Evolutionary conservation across 768 basidiomycete genomes (phyloP), one percentile per base, ranked within the genome.

Genomic region (Chiua virens): DNA sequence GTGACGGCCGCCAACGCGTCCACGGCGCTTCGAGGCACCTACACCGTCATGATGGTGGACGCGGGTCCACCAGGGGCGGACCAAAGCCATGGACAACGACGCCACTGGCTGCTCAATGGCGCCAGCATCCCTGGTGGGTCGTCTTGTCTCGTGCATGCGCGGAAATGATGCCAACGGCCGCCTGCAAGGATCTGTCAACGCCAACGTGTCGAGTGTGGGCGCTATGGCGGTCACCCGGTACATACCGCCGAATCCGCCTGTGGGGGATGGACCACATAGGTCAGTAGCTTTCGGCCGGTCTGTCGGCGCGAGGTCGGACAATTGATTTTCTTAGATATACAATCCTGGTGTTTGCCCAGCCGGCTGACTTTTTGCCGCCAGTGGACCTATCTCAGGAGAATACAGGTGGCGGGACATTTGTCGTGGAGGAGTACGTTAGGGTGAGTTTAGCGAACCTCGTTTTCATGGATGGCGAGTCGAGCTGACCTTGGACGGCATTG

Each of bases 81-180:
- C 56, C 71, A 81, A 47, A 67, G 75, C 34, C 68, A 72, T 9
- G 84, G 81, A 18, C 82, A 84, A 56, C 89, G 82, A 44, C 79
- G 87, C 47, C 91, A 92, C 72, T 92, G 89, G 89, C 80, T 92
- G 42, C 80, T 84, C 53, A 89, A 91, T 65, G 74, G 77, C 21
- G 87, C 80, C 17, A 74, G 73, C 4, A 51, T 86, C 36, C 58
- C 64, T 21, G 71, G 82, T 81, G 27, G 15, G 70, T 62, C 28
- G 17, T n/a, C 30, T n/a, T 23, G 17, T 42, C 36, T 20, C 37
- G 23, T 30, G 21, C 8, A 17, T 37, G 15, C 17, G 38, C 15
- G 39, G 17, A 34, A n/a, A n/a, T n/a, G 27, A 32, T 38, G 30
- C 14, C 49, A 21, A 52, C 37, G 27, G 25, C 13, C 17, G 8